A percentile compares a stretch with the other conserved stretches of the same genome.
Conservation (phyloP, 495 filamentous ascomycete genomes). For the Xylaria bambusicola region DNA sequence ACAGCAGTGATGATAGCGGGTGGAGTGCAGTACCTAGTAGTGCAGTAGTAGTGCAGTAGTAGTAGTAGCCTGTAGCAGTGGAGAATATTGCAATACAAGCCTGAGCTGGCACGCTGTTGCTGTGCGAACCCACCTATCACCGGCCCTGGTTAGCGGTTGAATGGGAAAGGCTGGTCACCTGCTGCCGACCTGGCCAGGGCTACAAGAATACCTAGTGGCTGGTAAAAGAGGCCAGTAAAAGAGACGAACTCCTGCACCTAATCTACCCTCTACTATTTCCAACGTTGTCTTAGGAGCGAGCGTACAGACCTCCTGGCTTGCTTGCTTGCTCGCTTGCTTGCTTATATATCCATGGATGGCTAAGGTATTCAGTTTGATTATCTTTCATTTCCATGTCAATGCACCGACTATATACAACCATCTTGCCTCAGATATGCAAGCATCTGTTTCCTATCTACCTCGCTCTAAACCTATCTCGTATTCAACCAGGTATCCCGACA, state of each 20-base stretch:
- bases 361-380: background rate
- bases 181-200: too few relatives aligned
- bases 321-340: too few relatives aligned
- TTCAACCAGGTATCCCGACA: too few relatives aligned
- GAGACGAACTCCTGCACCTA: background rate
- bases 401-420: background rate
- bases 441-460: background rate
- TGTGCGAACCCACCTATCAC: constrained; percentile 20
- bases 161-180: constrained; percentile 31
- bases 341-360: too few relatives aligned
- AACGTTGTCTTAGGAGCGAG: too few relatives aligned
- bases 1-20: background rate
- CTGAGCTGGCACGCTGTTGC: constrained; percentile 21
- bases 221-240: background rate
- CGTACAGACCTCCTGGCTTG: too few relatives aligned
- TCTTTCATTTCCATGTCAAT: background rate
- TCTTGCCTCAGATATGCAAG: background rate
- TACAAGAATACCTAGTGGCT: constrained; percentile 15
- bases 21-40: background rate
- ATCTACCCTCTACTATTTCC: too few relatives aligned
- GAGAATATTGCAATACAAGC: constrained; percentile 9
- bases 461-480: background rate
- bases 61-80: constrained; percentile 7
- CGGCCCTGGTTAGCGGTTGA: constrained; percentile 21
- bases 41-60: background rate